phyloP scores from a whole-genome alignment of 441 rosid species.

The Metrosideros polymorpha region DNA sequence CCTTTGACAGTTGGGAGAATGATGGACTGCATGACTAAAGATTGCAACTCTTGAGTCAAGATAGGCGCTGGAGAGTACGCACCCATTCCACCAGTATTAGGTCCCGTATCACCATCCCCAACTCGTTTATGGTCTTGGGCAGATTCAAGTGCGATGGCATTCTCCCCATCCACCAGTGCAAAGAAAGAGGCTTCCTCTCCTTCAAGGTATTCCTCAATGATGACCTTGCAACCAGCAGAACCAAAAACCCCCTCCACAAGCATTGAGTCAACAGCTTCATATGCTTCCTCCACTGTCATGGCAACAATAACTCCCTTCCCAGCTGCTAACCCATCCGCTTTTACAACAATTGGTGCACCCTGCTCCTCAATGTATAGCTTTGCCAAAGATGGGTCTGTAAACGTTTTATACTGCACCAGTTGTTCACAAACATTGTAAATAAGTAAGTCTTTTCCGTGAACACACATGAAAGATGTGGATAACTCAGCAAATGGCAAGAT shows the following conservation, averaged over 20 bases:
- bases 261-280: slow-evolving; percentile 81
- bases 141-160: slow-evolving; percentile 85
- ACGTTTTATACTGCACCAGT: slow-evolving; percentile 63
- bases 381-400: slow-evolving; percentile 58
- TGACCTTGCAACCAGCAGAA: slow-evolving; percentile 68
- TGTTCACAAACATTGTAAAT: not conserved
- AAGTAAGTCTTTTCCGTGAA: not conserved
- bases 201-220: slow-evolving; percentile 76
- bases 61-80: slow-evolving; percentile 93
- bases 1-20: slow-evolving; percentile 85
- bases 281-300: slow-evolving; percentile 66
- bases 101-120: slow-evolving; percentile 94
- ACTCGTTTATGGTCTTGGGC: slow-evolving; percentile 96
- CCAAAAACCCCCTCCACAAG: slow-evolving; percentile 73
- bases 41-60: slow-evolving; percentile 61
- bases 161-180: slow-evolving; percentile 91
- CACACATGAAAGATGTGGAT: not conserved
- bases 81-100: slow-evolving; percentile 97
- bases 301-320: slow-evolving; percentile 94
- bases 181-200: slow-evolving; percentile 98
- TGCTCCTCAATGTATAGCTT: slow-evolving; percentile 61
- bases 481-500: not conserved
- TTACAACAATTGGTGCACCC: slow-evolving; percentile 80
- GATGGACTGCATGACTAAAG: slow-evolving; percentile 67
- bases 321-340: slow-evolving; percentile 96